Base-by-base conservation (phyloP, 192 early-diverging fungal species). In the Mortierella antarctica region DNA sequence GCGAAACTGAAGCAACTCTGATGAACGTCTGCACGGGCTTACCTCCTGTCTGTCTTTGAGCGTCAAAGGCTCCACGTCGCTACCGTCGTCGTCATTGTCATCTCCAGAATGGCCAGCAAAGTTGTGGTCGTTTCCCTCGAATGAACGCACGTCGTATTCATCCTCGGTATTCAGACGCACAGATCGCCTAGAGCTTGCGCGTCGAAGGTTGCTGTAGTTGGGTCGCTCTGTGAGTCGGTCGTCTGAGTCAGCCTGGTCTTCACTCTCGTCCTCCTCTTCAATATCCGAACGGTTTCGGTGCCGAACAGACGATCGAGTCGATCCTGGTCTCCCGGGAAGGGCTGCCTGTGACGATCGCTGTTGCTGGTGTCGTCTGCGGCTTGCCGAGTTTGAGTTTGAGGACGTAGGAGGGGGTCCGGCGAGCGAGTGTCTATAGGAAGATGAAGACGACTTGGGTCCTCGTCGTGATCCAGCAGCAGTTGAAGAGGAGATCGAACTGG, bases 11-110 rank as follows among this genome's bases (percentile, higher is more conserved):
- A 50, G 18, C 50, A 56, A 41, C 7, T 55, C 40, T 7, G 20
- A 14, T 51, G 14, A 31, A 31, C 3, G 31, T 31, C 31, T 31
- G 31, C 31, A 5, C 10, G 14, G 46, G n/a, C 31, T 55, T 62
- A 89, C 88, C 63, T 89, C 87, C 67, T 89, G 88, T 46, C 83
- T 45, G 74, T 88, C 88, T 44, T 89, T 89, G 13, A 89, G 71
- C 13, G 86, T 89, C 74, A 87, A 48, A 9, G 77, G 83, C 65
- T 88, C 85, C 46, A 76, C 50, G 55, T 89, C 88, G 14, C 71
- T 73, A 2, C 58, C 85, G 2, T 82, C 83, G 5, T 85, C 85
- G 12, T 83, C 85, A 9, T 73, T 59, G 12, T 69, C 81, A 13
- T 71, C 65, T 2, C 52, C 59, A 44, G 61, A 57, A 40, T 68